Evolutionary conservation across 805 yeast genomes (phyloP), one percentile per base, ranked within the genome.

Genomic region (Ogataea corticis): DNA sequence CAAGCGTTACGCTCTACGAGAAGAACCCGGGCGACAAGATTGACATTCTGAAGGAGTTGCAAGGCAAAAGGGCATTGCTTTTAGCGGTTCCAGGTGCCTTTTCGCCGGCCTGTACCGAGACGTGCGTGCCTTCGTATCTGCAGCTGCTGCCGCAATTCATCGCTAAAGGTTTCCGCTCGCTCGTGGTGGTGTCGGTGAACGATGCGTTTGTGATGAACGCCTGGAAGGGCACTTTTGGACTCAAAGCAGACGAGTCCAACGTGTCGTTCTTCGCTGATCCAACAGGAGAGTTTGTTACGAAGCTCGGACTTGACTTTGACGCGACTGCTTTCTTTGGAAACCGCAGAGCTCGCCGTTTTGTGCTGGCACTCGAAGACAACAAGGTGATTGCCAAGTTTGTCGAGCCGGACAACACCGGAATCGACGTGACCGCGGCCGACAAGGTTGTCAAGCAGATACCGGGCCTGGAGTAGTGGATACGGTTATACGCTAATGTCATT

Each of bases 191-290:
- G 29, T 75, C 94, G 15, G 96, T 87, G 39, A 90, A 90, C 66
- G 97, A 90, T 62, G 77, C 94, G 2, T 90, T 90, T 65, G 96
- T 89, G 40, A 79, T 83, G 59, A 77, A 79, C 56, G 91, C 94
- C 0, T 90, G 96, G 96, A 80, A 78, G 35, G 76, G 81, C 45
- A 58, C 69, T 16, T 58, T 76, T 30, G 57, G 62, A 17, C 55
- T 63, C 12, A 51, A 51, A 33, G 46, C 56, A 2, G 58, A 51
- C 28, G 34, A 40, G 11, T 40, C 53, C 4, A 51, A 51, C 35
- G 51, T 60, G 21, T 52, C 55, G 9, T 78, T 85, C 62, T 72
- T 89, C 52, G 88, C 96, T 33, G 97, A 90, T 65, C 83, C 94
- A n/a, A 66, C 71, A 44, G 96, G 85, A 19, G 83, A 80, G 41